Percentiles rank a stretch among this genome's conserved stretches.
phyloP scores from a whole-genome alignment of 371 early-diverging fungal species.

The Lichtheimia hyalospora region DNA sequence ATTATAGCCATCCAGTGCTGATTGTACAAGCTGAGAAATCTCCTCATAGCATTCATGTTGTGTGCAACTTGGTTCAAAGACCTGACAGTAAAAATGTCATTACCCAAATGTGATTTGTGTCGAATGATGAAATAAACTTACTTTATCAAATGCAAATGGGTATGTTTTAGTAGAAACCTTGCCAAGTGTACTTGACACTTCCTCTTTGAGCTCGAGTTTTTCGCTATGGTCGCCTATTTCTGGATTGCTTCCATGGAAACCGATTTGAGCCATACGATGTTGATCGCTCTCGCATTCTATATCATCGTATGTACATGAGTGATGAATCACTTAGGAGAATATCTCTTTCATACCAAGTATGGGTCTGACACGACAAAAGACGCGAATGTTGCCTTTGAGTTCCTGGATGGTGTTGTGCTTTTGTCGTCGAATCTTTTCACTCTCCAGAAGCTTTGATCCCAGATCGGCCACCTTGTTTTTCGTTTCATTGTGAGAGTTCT shows the following conservation, averaged over 20 bases:
- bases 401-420: constrained; percentile 95
- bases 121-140: background rate
- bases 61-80: constrained; percentile 71
- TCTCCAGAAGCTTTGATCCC: constrained; percentile 68
- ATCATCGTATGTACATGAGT: background rate
- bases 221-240: constrained; percentile 52
- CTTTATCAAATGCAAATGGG: constrained; percentile 83
- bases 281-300: constrained; percentile 22
- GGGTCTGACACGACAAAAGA: constrained; percentile 96
- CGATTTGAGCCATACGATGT: constrained; percentile 24
- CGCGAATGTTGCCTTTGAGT: constrained; percentile 97
- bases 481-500: constrained; percentile 23
- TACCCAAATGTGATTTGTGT: background rate
- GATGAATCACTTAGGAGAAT: too few relatives aligned
- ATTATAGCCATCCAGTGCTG: constrained; percentile 96
- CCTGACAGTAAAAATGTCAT: constrained; percentile 18
- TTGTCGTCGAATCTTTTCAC: constrained; percentile 77
- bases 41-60: constrained; percentile 94
- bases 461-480: constrained; percentile 34
- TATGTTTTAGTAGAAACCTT: constrained; percentile 49
- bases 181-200: constrained; percentile 38
- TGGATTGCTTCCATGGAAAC: constrained; percentile 50
- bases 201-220: constrained; percentile 51
- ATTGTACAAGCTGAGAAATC: constrained; percentile 93
- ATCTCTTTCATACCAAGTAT: constrained; percentile 27